Base-by-base conservation (phyloP, 2,329 filamentous ascomycete species). In the Colletotrichum sp. region DNA sequence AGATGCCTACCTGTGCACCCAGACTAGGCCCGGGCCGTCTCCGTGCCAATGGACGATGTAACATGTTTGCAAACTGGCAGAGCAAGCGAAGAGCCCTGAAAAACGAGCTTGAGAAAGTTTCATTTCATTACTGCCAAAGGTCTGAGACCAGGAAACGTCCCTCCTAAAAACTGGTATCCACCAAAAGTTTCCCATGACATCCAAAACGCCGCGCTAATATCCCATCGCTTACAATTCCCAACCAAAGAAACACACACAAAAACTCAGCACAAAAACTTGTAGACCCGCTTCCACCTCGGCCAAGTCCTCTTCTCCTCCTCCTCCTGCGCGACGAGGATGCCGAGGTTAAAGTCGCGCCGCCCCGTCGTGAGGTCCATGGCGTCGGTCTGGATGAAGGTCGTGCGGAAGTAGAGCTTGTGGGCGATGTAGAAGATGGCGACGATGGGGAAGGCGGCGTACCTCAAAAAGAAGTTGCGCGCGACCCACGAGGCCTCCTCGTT, bases 321-420 rank as follows among this genome's bases (percentile, higher is more conserved):
- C 87, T 98, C 96, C 83, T 98, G 94, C 56, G 93, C 92, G 65
- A 97, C 88, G 65, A 98, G 85, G 75, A 94, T 91, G 32, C 92
- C 91, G 59, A 98, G 86, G 82, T 98, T 96, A 73, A 98, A 90
- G 81, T 98, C 95, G 30, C 96, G 89, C 32, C 96, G 92, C 4
- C 96, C 96, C 0, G 96, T 98, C 75, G 94, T 91, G 77, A 98
- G 86, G 84, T 98, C 96, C 92, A 98, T 97, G 77, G 97, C 93
- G 66, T 89, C 87, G 38, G 90, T 85, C 21, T 89, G 88, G 58
- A 98, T 89, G 73, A 95, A 88, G 3, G 88, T 86, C 3, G 96
- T 97, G 72, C 88, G 89, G 82, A 91, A 94, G 84, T 88, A 94
- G 38, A 97, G 18, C 85, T 98, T 98, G 85, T 98, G 96, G 0